Base-by-base conservation (phyloP, 2,329 filamentous ascomycete species). In the Falciphora oryzae region DNA sequence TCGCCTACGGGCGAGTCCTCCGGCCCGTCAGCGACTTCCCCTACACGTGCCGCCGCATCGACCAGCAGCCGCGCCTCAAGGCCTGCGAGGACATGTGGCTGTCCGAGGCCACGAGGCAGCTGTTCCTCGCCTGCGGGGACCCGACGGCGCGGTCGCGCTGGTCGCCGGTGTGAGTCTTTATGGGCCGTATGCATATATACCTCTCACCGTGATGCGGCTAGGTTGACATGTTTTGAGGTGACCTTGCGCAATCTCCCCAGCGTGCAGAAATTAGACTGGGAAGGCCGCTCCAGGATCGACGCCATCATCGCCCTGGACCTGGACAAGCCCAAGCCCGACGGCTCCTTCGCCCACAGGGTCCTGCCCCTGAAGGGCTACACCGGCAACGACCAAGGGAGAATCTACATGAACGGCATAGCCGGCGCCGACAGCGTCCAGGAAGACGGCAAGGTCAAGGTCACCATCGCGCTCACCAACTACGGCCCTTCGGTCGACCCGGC, bases 71-170 rank as follows among this genome's bases (percentile, higher is more conserved):
- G n/a, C 65, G 65, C 27, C 65, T 75, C 28, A 68, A 72, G 57
- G 70, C 69, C 3, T 75, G 72, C 67, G 73, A 75, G 67, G 73
- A 75, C 57, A 73, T 75, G 71, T 74, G 71, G 72, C 62, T 74
- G 1, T 73, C 70, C 18, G 71, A 73, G 62, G 35, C 66, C 27
- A 73, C 70, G n/a, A 67, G 73, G 16, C 68, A 71, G 58, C 65
- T 75, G 13, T 75, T 73, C 62, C 69, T 75, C 7, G 72, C 71
- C 11, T 75, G 73, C 66, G 72, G 71, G 1, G 70, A 73, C 11
- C 32, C 69, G 2, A 38, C 65, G 8, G 59, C 62, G 0, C 65
- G 71, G 22, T 35, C 22, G n/a, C 65, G 65, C 22, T 74, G 72
- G 72, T 63, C 70, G 60, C 73, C 73, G 2, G 70, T 68, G 73